These are phyloP conservation scores for Neoboletus magnificus DNA, from an alignment of 768 basidiomycete species.

Conservation along the genomic window DNA sequence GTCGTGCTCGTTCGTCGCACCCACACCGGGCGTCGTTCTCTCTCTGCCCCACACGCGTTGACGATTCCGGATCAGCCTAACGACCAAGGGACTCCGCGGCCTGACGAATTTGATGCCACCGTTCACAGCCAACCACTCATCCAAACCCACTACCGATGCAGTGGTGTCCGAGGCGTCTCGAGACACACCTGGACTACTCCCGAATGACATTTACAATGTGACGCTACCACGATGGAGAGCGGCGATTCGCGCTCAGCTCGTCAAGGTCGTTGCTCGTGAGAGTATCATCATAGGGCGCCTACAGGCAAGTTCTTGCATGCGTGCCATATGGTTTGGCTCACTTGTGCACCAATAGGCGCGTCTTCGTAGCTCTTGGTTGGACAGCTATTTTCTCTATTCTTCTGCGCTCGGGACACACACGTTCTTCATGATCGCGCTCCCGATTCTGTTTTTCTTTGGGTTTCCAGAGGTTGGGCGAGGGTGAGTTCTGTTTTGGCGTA, in stretches of 20 bases:
- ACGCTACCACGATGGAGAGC: conserved; percentile 67
- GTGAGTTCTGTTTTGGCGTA: conserved; percentile 40
- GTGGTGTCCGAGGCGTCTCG: neutral
- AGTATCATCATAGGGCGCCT: conserved; percentile 57
- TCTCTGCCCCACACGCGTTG: neutral
- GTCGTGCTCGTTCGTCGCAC: neutral
- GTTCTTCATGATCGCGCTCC: conserved; percentile 90
- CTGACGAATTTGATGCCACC: neutral
- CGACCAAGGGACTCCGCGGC: neutral
- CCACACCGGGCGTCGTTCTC: neutral
- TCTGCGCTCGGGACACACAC: conserved; percentile 82
- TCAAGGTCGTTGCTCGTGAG: conserved; percentile 55
- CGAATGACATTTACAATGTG: conserved; percentile 58
- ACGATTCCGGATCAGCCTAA: neutral
- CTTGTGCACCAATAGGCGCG: conserved; percentile 34
- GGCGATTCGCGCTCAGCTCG: conserved; percentile 50
- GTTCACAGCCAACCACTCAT: neutral
- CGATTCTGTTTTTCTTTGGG: conserved; percentile 88
- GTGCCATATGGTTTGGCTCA: neutral
- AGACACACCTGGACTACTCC: conserved; percentile 14
- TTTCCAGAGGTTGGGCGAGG: conserved; percentile 65
- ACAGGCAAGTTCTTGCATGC: conserved; percentile 53
- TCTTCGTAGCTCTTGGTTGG: conserved; percentile 64
- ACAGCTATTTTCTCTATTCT: conserved; percentile 80
- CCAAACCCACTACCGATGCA: neutral